phyloP scores from a whole-genome alignment of 148 eudicot genomes.

The Linanthus parryae region DNA sequence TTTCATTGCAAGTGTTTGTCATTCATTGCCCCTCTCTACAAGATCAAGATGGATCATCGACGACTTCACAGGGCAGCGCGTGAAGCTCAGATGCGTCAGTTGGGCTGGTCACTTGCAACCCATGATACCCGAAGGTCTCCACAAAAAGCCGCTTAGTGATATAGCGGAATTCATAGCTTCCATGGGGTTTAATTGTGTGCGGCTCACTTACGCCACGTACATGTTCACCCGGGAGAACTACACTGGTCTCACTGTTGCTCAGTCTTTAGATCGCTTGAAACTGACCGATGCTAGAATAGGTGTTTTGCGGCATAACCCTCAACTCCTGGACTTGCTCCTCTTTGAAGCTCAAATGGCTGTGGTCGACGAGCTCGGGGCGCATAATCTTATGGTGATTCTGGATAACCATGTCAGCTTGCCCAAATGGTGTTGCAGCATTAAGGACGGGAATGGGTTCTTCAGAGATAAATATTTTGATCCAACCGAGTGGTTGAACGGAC shows the following conservation, averaged over 20 bases:
- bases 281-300: not conserved
- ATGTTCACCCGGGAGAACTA: not conserved
- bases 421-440: constrained; percentile 34
- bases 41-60: not conserved
- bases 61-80: not conserved
- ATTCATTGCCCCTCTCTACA: not conserved
- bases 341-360: not conserved
- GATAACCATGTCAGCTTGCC: not conserved
- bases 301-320: not conserved
- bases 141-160: not conserved
- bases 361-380: not conserved
- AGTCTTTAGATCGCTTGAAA: not conserved
- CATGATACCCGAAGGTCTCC: not conserved
- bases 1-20: not conserved
- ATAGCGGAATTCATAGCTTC: not conserved
- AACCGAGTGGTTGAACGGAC: not conserved
- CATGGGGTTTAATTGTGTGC: constrained; percentile 4
- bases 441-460: constrained; percentile 1
- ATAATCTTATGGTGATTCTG: not conserved
- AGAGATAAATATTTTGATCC: not conserved
- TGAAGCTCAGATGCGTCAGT: not conserved
- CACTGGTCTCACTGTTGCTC: not conserved
- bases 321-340: not conserved
- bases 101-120: not conserved
- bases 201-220: not conserved